Evolutionary conservation across 2,329 filamentous ascomycete species (phyloP), one percentile per base, ranked within the genome.

Genomic region (Fusarium napiforme): DNA sequence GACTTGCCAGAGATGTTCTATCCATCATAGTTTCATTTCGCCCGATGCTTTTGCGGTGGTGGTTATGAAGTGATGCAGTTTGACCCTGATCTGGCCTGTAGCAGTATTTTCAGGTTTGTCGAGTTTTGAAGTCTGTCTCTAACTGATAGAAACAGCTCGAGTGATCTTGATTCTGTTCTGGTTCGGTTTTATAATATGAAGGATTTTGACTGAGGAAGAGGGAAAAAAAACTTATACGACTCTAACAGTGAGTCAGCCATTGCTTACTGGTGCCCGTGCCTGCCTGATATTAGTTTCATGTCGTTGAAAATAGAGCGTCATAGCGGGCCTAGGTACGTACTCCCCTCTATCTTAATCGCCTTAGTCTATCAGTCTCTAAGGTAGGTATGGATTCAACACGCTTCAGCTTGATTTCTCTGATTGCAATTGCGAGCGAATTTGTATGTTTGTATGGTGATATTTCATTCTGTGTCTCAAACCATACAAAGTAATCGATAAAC

Each of bases 1-100:
- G 83, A 37, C 78, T 79, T 63, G 81, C 81, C 66, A 88, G 81
- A 52, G 74, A 82, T 46, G 78, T 64, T 19, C 69, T 64, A 56
- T 75, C 70, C 74, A 80, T 81, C 37, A 39, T 76, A 57, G 42
- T 40, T 60, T 64, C 56, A 75, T 75, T 64, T 73, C 61, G 63
- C 47, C 43, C 16, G 28, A 34, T 37, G 39, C 40, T 36, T 39
- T 53, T 63, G 55, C 34, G 18, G 30, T 34, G 18, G 34, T 39
- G 34, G 43, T 19, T 40, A 47, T 64, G 50, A 69, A 58, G 64
- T 43, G 58, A 69, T 64, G 66, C 53, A 46, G 56, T 64, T 45
- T 52, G 23, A 40, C 30, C 12, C 19, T 42, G 55, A 34, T 37
- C 32, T 40, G 52, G 52, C n/a, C 12, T 39, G 47, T 47, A 37